These are phyloP conservation scores for Elymus sibiricus DNA, from an alignment of 176 grass and related monocot genomes.

Conservation along the genomic window DNA sequence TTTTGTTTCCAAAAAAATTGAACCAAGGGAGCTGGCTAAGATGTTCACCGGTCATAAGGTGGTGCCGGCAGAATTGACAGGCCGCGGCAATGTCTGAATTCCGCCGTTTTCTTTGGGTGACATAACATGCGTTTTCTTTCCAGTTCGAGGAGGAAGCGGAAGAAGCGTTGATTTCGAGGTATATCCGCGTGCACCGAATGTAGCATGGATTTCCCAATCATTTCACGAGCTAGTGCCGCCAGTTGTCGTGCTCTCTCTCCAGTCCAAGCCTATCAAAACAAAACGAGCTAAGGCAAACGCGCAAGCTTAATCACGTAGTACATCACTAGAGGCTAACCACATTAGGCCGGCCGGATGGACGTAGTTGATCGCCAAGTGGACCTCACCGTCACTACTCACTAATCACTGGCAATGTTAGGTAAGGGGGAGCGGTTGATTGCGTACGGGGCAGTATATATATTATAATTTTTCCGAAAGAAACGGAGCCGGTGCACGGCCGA, in stretches of 20 bases:
- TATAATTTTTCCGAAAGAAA: not conserved
- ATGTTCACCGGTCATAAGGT: no score
- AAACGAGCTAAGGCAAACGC: not conserved
- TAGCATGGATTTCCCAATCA: not conserved
- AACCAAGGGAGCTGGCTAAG: no score
- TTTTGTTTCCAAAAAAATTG: no score
- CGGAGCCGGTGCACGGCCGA: not conserved
- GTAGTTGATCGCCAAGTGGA: slow-evolving; percentile 8
- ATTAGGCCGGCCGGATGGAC: not conserved
- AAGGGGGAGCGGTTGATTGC: not conserved
- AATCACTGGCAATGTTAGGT: slow-evolving; percentile 5
- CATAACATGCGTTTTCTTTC: no score
- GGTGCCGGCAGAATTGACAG: no score
- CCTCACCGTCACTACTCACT: not conserved
- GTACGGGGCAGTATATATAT: not conserved
- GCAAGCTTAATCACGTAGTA: not conserved
- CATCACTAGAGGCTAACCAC: not conserved
- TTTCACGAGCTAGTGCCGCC: not conserved
- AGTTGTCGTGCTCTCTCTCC: not conserved
- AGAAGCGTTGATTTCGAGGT: no score
- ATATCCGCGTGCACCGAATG: no score
- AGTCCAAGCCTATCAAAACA: not conserved
- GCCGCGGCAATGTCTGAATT: no score
- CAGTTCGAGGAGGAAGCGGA: no score
- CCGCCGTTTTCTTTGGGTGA: no score